Evolutionary conservation across 139 green algal species (phyloP).

Genomic region (Chlorella ohadii): DNA sequence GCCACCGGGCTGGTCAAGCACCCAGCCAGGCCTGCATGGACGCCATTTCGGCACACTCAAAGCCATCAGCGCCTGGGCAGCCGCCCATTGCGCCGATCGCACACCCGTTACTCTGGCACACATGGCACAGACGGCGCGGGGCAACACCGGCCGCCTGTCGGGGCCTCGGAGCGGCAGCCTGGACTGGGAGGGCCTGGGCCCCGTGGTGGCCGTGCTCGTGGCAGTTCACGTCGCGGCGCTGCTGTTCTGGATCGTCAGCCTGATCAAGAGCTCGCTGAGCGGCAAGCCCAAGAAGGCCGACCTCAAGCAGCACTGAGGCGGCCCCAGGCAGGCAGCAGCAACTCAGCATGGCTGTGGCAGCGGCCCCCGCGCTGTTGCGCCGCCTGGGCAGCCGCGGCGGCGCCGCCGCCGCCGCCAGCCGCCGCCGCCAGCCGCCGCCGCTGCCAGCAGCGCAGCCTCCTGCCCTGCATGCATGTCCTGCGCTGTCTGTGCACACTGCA

Average conservation of each 20-base stretch:
- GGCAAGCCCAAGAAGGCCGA: conserved; percentile 9
- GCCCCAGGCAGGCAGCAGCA: not conserved
- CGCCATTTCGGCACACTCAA: too few relatives aligned
- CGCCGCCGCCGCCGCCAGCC: not conserved
- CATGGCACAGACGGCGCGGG: not conserved
- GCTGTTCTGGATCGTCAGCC: conserved; percentile 37
- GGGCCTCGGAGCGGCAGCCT: conserved; percentile 1
- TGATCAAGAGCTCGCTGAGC: conserved; percentile 23
- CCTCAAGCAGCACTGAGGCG: conserved; percentile 29
- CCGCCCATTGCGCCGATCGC: too few relatives aligned
- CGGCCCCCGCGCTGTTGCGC: not conserved
- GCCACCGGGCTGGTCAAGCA: not conserved
- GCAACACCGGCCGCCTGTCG: conserved; percentile 10
- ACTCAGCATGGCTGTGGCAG: not conserved
- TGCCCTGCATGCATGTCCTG: not conserved
- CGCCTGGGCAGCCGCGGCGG: too few relatives aligned
- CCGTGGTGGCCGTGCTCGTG: conserved; percentile 32
- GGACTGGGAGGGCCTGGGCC: conserved; percentile 23
- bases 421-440: not conserved
- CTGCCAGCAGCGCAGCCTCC: not conserved
- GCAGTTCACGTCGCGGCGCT: conserved; percentile 39
- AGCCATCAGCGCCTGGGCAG: too few relatives aligned
- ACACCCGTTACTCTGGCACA: too few relatives aligned
- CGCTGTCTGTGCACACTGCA: too few relatives aligned
- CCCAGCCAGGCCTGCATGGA: too few relatives aligned